Conservation (phyloP, 768 basidiomycete genomes). For the Macrocybe gigantea region DNA sequence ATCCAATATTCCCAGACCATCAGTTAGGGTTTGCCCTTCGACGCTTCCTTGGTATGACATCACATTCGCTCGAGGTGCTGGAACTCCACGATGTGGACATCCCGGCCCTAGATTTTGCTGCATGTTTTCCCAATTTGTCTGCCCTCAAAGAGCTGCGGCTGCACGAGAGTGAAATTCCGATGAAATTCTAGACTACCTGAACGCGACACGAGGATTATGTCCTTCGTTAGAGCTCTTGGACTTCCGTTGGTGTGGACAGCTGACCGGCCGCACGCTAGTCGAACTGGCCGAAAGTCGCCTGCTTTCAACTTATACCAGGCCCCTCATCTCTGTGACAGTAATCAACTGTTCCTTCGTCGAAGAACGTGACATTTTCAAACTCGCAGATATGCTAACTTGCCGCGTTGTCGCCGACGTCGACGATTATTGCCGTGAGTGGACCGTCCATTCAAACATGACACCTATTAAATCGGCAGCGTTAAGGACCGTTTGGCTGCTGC, state of each 20-base stretch:
- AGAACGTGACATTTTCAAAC: constrained; percentile 45
- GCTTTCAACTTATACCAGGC: constrained; percentile 7
- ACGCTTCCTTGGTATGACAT: constrained; percentile 16
- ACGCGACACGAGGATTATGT: constrained; percentile 35
- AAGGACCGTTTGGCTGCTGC: constrained; percentile 46
- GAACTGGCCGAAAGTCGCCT: constrained; percentile 39
- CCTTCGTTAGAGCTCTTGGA: constrained; percentile 44
- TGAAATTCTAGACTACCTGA: constrained; percentile 29
- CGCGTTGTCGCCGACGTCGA: constrained; percentile 34
- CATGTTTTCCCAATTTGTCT: constrained; percentile 25
- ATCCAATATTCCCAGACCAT: constrained; percentile 24
- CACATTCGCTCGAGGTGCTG: constrained; percentile 22
- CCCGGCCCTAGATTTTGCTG: constrained; percentile 14
- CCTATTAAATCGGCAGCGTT: constrained; percentile 1
- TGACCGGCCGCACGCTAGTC: constrained; percentile 46
- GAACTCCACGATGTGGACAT: constrained; percentile 21
- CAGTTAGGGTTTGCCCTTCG: constrained; percentile 17
- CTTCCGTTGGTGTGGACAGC: constrained; percentile 53
- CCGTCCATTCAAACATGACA: constrained; percentile 2
- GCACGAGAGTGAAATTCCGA: constrained; percentile 55
- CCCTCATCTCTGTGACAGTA: constrained; percentile 40
- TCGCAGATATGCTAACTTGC: constrained; percentile 43
- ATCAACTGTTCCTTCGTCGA: constrained; percentile 55
- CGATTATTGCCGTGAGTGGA: constrained; percentile 51
- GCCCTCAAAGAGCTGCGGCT: constrained; percentile 42